Conservation (phyloP, 768 basidiomycete genomes). For the Rhizopogon roseolus region DNA sequence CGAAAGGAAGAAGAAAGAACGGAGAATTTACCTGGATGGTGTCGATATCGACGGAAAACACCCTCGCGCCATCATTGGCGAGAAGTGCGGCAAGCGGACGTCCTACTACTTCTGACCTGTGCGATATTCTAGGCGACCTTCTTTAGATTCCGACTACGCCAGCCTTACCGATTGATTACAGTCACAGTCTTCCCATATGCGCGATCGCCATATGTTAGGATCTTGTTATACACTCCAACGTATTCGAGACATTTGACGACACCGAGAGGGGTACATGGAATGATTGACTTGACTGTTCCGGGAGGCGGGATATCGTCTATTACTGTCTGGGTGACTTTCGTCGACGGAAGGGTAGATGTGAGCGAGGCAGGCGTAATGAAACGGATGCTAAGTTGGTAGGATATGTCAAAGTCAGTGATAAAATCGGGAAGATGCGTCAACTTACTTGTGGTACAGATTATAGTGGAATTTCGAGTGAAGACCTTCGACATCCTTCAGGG, state of each 20-base stretch:
- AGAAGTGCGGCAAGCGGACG: conserved; percentile 93
- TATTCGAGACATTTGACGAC: conserved; percentile 94
- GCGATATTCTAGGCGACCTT: neutral
- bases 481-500: conserved; percentile 96
- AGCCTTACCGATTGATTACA: conserved; percentile 82
- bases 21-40: conserved; percentile 64
- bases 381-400: conserved; percentile 62
- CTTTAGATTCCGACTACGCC: neutral
- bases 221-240: conserved; percentile 87
- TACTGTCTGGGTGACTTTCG: conserved; percentile 24
- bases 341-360: conserved; percentile 35
- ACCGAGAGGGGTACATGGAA: conserved; percentile 96
- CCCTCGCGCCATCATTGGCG: conserved; percentile 94
- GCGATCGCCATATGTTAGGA: conserved; percentile 91
- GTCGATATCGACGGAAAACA: conserved; percentile 93
- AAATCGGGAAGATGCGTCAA: neutral
- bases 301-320: conserved; percentile 64
- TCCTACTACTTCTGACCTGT: conserved; percentile 93
- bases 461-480: conserved; percentile 94
- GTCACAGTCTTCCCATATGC: conserved; percentile 92
- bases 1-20: neutral
- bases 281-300: conserved; percentile 91
- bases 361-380: conserved; percentile 82
- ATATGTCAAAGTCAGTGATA: neutral
- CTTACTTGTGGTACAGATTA: conserved; percentile 92